Evolutionary conservation across 805 yeast species (phyloP), one percentile per base, ranked within the genome.

Genomic region (Saturnispora quitensis): DNA sequence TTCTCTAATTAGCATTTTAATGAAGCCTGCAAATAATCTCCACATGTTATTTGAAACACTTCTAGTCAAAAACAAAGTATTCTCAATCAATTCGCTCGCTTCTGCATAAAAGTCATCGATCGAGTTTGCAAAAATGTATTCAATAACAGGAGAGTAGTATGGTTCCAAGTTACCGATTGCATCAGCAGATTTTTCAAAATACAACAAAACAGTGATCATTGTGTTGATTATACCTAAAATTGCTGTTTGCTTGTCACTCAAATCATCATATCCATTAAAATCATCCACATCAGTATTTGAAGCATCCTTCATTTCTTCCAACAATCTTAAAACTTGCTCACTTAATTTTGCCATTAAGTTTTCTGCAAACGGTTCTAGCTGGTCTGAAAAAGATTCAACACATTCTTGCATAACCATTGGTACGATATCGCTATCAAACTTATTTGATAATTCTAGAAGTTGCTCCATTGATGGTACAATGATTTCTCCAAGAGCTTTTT

Each of bases 321-420:
- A 85, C 27, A 88, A 64, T 56, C 81, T 74, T 66, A 86, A 64
- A 60, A 89, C 83, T 65, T 91, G 97, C 55, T 84, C 84, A 20
- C 84, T 82, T 58, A 85, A 68, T 63, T 82, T 77, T 57, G 67
- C 59, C 72, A 68, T 69, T 58, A 86, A 68, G 51, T 81, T 82
- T 28, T 81, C 77, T 25, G 96, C 96, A 66, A 89, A 91, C 25
- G 99, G 98, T 56, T 90, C 93, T 58, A 91, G 73, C 67, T 91
- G 95, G 57, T 83, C 86, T 5, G 95, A 77, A 67, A 85, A 93
- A 53, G 78, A 80, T 62, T 90, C 97, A 31, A 91, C 97, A 64
- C 93, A 84, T 60, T 90, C 97, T 72, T 91, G 98, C 84, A 91
- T 89, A 6, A 91, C 96, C 24, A 84, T 86, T 22, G 95, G 81